Evolutionary conservation across 768 basidiomycete genomes (phyloP).

Genomic region (Mycena venus): DNA sequence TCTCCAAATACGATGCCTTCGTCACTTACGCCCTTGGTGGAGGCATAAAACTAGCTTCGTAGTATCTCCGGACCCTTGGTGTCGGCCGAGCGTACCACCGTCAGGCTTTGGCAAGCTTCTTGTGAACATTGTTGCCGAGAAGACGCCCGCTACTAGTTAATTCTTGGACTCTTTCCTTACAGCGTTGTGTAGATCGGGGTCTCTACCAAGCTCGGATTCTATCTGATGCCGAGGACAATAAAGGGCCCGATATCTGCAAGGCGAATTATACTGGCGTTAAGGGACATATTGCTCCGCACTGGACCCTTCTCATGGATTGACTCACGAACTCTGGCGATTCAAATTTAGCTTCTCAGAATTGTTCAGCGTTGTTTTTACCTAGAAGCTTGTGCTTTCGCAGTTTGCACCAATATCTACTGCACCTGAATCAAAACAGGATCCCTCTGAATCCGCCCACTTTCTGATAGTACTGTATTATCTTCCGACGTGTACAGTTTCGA

Average conservation of each 20-base stretch:
- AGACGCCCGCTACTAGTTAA: neutral
- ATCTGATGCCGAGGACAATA: neutral
- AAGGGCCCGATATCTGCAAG: neutral
- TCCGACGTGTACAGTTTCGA: too few species aligned
- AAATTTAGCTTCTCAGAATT: too few species aligned
- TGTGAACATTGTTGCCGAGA: constrained; percentile 1
- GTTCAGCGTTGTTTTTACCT: too few species aligned
- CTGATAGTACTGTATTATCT: too few species aligned
- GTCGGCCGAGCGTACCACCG: constrained; percentile 18
- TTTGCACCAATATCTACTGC: too few species aligned
- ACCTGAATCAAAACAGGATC: too few species aligned
- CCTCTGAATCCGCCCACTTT: too few species aligned
- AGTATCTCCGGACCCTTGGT: constrained; percentile 19
- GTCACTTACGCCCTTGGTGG: neutral
- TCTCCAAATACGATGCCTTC: constrained; percentile 16
- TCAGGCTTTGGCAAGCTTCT: neutral
- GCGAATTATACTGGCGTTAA: constrained; percentile 1
- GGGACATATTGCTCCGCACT: neutral
- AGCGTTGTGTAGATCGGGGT: neutral
- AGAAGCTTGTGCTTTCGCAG: too few species aligned
- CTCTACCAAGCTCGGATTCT: neutral
- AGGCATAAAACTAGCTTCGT: constrained; percentile 12
- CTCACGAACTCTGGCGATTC: too few species aligned
- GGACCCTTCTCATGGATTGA: neutral
- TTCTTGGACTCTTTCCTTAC: neutral